phyloP scores from a whole-genome alignment of 2,329 filamentous ascomycete species.

The Monosporascus sp. region DNA sequence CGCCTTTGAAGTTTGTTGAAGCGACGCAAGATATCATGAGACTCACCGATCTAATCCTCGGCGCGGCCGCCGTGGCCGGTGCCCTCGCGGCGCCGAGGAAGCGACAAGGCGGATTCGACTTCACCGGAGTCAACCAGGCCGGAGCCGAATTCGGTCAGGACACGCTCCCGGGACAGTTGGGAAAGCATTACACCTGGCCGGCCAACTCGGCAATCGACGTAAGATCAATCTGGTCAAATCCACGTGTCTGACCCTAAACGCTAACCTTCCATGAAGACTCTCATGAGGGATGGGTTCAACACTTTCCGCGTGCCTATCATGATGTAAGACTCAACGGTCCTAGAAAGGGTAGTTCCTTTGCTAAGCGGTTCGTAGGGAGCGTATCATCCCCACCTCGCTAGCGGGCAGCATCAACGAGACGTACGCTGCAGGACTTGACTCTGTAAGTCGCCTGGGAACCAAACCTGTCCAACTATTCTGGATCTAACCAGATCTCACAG shows the following conservation, averaged over 20 bases:
- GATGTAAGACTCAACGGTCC: conserved; percentile 35
- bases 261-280: conserved; percentile 26
- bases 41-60: conserved; percentile 26
- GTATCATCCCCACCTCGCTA: conserved; percentile 43
- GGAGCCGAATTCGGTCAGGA: conserved; percentile 58
- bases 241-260: not conserved
- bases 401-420: conserved; percentile 31
- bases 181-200: conserved; percentile 58
- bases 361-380: conserved; percentile 42
- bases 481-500: conserved; percentile 2
- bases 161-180: conserved; percentile 48
- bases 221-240: conserved; percentile 3
- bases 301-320: conserved; percentile 51
- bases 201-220: conserved; percentile 38
- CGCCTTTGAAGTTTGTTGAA: not conserved
- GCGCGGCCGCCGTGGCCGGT: conserved; percentile 23
- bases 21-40: conserved; percentile 23
- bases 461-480: not conserved
- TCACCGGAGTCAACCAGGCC: conserved; percentile 32
- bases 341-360: not conserved
- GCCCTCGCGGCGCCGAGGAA: conserved; percentile 29
- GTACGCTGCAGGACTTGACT: conserved; percentile 21
- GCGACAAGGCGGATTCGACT: conserved; percentile 30
- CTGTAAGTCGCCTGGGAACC: conserved; percentile 8
- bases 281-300: conserved; percentile 50